A percentile compares a stretch with the other conserved stretches of the same genome.
phyloP scores from a whole-genome alignment of 352 stramenopile genomes.

The Pythium plurisporium region DNA sequence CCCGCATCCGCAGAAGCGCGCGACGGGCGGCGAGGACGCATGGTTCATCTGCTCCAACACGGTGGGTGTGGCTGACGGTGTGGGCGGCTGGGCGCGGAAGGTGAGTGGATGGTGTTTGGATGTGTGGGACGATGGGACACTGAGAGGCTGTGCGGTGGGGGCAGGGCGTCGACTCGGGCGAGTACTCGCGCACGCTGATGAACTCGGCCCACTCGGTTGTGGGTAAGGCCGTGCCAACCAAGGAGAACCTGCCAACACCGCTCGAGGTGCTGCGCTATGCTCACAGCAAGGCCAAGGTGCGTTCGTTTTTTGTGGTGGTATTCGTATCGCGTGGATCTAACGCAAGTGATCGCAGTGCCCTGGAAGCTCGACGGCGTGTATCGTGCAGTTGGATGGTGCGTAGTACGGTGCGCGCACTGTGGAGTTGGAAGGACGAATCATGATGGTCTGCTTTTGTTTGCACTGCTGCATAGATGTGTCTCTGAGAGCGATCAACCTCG shows the following conservation, averaged over 20 bases:
- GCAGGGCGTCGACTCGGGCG: slow-evolving; percentile 81
- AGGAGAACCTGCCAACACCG: slow-evolving; percentile 37
- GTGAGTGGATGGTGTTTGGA: too few species aligned
- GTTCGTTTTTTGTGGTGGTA: background rate
- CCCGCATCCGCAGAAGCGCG: slow-evolving; percentile 79
- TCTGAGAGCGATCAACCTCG: slow-evolving; percentile 89
- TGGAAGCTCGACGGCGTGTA: slow-evolving; percentile 82
- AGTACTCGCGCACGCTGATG: slow-evolving; percentile 86
- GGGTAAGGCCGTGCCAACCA: slow-evolving; percentile 9
- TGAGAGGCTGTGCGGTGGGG: background rate
- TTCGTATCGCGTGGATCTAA: background rate
- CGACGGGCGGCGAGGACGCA: slow-evolving; percentile 80
- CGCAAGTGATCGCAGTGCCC: slow-evolving; percentile 31
- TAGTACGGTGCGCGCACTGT: too few species aligned
- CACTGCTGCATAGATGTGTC: slow-evolving; percentile 26
- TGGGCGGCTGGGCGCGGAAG: slow-evolving; percentile 84
- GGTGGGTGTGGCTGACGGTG: slow-evolving; percentile 82
- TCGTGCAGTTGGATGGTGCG: slow-evolving; percentile 73
- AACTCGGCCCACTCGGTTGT: slow-evolving; percentile 36
- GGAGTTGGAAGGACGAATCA: background rate
- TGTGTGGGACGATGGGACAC: background rate
- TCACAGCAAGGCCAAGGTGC: slow-evolving; percentile 56
- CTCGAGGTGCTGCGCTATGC: slow-evolving; percentile 68
- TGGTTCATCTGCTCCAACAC: slow-evolving; percentile 77
- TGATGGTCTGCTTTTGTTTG: background rate